phyloP scores from a whole-genome alignment of 805 yeast species.

The Deakozyma indianensis region DNA sequence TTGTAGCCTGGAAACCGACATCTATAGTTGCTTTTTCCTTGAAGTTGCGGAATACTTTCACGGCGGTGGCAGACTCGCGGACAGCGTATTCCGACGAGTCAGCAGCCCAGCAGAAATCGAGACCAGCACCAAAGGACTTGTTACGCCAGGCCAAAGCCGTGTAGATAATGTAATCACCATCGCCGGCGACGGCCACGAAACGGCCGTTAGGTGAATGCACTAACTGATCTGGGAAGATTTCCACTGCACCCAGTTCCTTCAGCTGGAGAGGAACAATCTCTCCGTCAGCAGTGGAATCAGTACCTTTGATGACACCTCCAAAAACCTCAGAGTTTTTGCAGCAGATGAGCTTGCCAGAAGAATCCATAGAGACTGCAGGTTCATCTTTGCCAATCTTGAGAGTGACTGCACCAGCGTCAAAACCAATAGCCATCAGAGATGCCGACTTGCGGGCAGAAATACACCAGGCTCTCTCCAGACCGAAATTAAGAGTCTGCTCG shows the following conservation, averaged over 20 bases:
- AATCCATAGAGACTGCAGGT: constrained; percentile 87
- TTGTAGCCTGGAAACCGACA: constrained; percentile 47
- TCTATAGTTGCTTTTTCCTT: constrained; percentile 56
- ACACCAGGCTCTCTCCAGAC: constrained; percentile 97
- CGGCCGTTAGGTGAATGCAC: constrained; percentile 95
- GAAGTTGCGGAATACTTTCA: constrained; percentile 70
- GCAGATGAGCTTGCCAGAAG: constrained; percentile 83
- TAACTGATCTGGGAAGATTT: constrained; percentile 77
- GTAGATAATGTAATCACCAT: constrained; percentile 91
- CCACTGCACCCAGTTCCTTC: constrained; percentile 89
- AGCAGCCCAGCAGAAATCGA: constrained; percentile 89
- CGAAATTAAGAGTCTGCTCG: constrained; percentile 80
- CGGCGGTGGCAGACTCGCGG: constrained; percentile 49
- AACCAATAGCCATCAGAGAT: constrained; percentile 79
- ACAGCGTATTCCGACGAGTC: constrained; percentile 82
- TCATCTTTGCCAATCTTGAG: constrained; percentile 85
- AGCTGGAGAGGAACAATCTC: constrained; percentile 62
- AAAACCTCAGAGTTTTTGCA: constrained; percentile 82
- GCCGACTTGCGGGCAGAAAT: constrained; percentile 59
- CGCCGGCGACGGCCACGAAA: constrained; percentile 93
- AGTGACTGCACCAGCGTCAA: constrained; percentile 87
- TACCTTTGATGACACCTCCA: constrained; percentile 64
- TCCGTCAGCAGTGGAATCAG: constrained; percentile 61
- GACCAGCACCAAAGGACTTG: constrained; percentile 78
- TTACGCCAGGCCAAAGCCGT: constrained; percentile 98